Evolutionary conservation across 2,329 filamentous ascomycete species (phyloP), one percentile per base, ranked within the genome.

Genomic region (Cladosporium velox): DNA sequence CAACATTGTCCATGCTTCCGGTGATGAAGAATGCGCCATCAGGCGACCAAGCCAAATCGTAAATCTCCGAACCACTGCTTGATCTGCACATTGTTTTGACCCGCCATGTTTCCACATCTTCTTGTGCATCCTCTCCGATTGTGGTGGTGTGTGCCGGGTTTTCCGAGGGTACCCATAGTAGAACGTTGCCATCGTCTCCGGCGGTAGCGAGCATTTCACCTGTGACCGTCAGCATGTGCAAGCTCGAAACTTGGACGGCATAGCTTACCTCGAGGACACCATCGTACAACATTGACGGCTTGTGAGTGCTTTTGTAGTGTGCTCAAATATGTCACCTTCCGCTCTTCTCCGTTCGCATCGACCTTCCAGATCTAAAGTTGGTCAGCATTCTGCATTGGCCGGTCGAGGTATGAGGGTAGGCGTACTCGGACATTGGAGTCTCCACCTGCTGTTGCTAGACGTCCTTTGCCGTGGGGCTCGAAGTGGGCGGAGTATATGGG

Each of bases 1-100:
- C 93, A 77, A 98, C 90, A 77, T 99, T 99, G 81, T 99, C 95
- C 93, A 99, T 98, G 81, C 95, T 98, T 47, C 95, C 95, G 28
- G 96, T 97, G 73, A 99, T 97, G 82, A 99, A 97, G 81, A 96
- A 95, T 47, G 89, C 84, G 47, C 91, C 93, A 78, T 99, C 95
- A n/a, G 96, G 96, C 59, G 95, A 98, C 96, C 95, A 99, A 60
- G 95, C 95, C 66, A 99, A 83, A 79, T 99, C 95, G 80, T 99
- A 99, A 71, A 99, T 98, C 78, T 99, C 95, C 12, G 93, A 92
- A 41, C 93, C 94, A 38, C 68, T 75, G 68, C 91, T 92, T 55
- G 93, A 96, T 68, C 95, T 88, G 79, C 93, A 98, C 95, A 98
- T 98, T 77, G 97, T 92, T 81, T 96, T 98, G 69, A 94, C 91